These are phyloP conservation scores for Chloromonas sp. DNA, from an alignment of 163 green algal species.

Conservation along the genomic window DNA sequence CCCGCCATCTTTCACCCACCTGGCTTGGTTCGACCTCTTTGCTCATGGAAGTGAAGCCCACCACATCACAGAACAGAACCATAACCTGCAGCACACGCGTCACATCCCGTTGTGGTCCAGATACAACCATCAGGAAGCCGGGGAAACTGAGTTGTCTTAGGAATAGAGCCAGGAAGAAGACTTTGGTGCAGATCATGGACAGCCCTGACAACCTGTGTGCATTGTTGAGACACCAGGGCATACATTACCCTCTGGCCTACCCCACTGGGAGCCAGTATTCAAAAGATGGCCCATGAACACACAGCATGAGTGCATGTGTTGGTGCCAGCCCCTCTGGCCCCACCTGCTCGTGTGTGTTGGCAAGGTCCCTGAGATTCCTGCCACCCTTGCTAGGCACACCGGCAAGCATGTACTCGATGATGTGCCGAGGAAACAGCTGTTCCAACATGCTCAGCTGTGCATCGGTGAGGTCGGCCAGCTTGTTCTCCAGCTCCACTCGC, in stretches of 20 bases:
- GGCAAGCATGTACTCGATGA: slow-evolving; percentile 48
- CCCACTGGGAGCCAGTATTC: slow-evolving; percentile 26
- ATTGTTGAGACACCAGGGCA: too few species aligned
- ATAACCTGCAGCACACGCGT: slow-evolving; percentile 11
- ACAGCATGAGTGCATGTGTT: slow-evolving; percentile 27
- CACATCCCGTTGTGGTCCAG: too few species aligned
- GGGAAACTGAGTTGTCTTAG: too few species aligned
- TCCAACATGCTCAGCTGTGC: slow-evolving; percentile 44
- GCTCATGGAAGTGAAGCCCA: slow-evolving; percentile 36
- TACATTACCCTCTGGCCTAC: not conserved
- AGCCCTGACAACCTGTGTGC: too few species aligned
- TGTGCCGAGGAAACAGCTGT: slow-evolving; percentile 42
- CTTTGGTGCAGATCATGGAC: too few species aligned
- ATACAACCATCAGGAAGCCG: too few species aligned
- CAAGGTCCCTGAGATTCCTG: slow-evolving; percentile 30
- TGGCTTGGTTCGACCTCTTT: slow-evolving; percentile 24
- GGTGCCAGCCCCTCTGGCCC: not conserved
- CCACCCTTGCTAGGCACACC: slow-evolving; percentile 18
- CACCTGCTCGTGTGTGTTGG: slow-evolving; percentile 40
- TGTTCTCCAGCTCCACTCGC: slow-evolving; percentile 45
- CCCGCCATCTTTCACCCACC: not conserved
- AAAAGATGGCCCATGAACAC: slow-evolving; percentile 24
- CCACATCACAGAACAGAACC: slow-evolving; percentile 30
- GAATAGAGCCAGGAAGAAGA: too few species aligned
- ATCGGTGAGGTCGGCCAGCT: slow-evolving; percentile 44